Percentiles rank a stretch among this genome's conserved stretches.
These are phyloP conservation scores for Penicillium fuscoglaucum DNA, from an alignment of 2,329 filamentous ascomycete genomes.

Conservation along the genomic window DNA sequence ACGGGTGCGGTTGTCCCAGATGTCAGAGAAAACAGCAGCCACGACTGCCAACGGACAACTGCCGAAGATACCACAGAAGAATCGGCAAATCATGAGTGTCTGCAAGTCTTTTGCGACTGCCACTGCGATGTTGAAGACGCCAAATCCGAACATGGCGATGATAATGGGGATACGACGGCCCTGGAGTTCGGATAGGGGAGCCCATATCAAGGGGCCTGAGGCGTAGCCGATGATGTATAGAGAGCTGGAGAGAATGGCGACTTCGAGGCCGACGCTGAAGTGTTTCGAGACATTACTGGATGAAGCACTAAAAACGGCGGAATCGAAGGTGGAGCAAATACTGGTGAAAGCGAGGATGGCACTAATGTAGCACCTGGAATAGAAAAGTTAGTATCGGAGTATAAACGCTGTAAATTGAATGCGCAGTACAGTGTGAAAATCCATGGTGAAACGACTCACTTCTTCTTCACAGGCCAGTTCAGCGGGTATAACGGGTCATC, in stretches of 20 bases:
- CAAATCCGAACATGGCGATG: conserved; percentile 44
- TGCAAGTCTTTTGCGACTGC: conserved; percentile 42
- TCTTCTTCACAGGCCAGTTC: conserved; percentile 53
- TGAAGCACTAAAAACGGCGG: conserved; percentile 67
- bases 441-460: conserved; percentile 31
- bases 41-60: conserved; percentile 46
- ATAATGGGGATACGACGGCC: conserved; percentile 56
- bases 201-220: conserved; percentile 60
- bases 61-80: conserved; percentile 49
- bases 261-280: conserved; percentile 45
- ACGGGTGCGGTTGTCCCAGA: conserved; percentile 48
- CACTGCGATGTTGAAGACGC: conserved; percentile 47
- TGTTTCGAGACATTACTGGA: conserved; percentile 54
- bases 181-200: conserved; percentile 60
- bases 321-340: conserved; percentile 50
- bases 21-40: conserved; percentile 48
- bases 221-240: conserved; percentile 54
- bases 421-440: not conserved
- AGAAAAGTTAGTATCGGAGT: not conserved
- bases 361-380: conserved; percentile 17
- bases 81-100: conserved; percentile 41
- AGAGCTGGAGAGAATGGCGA: conserved; percentile 46
- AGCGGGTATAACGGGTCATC: conserved; percentile 54
- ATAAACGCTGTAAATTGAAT: not conserved
- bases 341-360: conserved; percentile 26